Percentiles rank a stretch among this genome's conserved stretches.
Evolutionary conservation across 164 flowering plant genomes (phyloP).

Genomic region (Santalum album): DNA sequence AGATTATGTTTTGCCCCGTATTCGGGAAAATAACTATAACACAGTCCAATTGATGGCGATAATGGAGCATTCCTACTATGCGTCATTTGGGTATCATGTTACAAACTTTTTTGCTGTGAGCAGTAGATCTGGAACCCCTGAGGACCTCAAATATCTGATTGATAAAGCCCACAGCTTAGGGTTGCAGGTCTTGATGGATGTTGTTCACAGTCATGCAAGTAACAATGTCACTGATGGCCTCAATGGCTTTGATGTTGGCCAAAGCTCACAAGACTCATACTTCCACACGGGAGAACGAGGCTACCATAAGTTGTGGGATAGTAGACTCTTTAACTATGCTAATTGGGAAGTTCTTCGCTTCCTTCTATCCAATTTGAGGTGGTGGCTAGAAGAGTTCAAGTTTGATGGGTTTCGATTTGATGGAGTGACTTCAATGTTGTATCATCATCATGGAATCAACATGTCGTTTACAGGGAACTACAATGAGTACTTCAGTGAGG

Average conservation of each 20-base stretch:
- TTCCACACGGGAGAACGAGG: slow-evolving; percentile 89
- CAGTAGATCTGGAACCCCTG: slow-evolving; percentile 95
- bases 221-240: slow-evolving; percentile 91
- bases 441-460: slow-evolving; percentile 90
- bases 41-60: slow-evolving; percentile 95
- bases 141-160: slow-evolving; percentile 89
- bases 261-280: slow-evolving; percentile 78
- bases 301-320: slow-evolving; percentile 90
- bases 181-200: slow-evolving; percentile 79
- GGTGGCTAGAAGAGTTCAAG: slow-evolving; percentile 91
- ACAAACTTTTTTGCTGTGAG: slow-evolving; percentile 98
- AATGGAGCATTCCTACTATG: slow-evolving; percentile 98
- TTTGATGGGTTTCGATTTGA: slow-evolving; percentile 98
- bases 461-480: slow-evolving; percentile 76
- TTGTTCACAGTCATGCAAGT: slow-evolving; percentile 95
- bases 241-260: slow-evolving; percentile 94
- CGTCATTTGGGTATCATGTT: slow-evolving; percentile 90
- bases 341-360: slow-evolving; percentile 99
- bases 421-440: slow-evolving; percentile 96
- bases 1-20: slow-evolving; percentile 81
- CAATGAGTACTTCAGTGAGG: slow-evolving; percentile 80
- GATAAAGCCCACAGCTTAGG: slow-evolving; percentile 97
- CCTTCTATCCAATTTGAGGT: slow-evolving; percentile 85
- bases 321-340: slow-evolving; percentile 83
- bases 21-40: slow-evolving; percentile 72